A percentile compares a stretch with the other conserved stretches of the same genome.
Conservation (phyloP, 768 basidiomycete genomes). For the Leucosporidium creatinivorum region DNA sequence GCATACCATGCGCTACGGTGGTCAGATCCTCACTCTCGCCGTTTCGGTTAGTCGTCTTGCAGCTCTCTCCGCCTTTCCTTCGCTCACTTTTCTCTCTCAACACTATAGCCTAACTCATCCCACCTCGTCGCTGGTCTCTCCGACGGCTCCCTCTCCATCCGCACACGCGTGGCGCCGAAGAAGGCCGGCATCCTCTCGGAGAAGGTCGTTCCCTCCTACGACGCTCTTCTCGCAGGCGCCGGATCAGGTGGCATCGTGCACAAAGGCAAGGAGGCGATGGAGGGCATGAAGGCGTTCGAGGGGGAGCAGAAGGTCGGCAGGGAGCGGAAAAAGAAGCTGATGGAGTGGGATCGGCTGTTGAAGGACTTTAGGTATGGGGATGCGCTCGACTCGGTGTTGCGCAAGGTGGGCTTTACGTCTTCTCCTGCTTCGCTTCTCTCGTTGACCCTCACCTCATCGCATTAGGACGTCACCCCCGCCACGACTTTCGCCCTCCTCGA, state of each 20-base stretch:
- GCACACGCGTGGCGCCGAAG: conserved; percentile 53
- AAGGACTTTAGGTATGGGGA: conserved; percentile 92
- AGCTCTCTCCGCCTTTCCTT: background rate
- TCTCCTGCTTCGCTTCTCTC: background rate
- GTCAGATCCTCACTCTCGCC: conserved; percentile 79
- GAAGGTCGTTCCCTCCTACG: conserved; percentile 29
- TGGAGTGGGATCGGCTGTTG: conserved; percentile 79
- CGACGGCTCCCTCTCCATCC: conserved; percentile 95
- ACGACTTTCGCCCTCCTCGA: conserved; percentile 84
- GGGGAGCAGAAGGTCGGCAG: conserved; percentile 74
- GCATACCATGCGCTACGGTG: conserved; percentile 97
- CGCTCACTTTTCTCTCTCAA: background rate
- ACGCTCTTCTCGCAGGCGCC: conserved; percentile 30
- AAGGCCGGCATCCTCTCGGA: conserved; percentile 40
- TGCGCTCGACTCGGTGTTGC: conserved; percentile 82
- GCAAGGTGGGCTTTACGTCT: conserved; percentile 51
- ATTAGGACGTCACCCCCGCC: conserved; percentile 69
- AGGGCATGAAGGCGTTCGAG: conserved; percentile 27
- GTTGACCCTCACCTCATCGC: background rate
- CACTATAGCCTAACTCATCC: conserved; percentile 78
- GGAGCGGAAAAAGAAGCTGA: conserved; percentile 60
- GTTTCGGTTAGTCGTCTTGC: conserved; percentile 61
- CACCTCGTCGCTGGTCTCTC: conserved; percentile 97
- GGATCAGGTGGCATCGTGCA: conserved; percentile 25
- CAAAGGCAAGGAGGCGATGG: conserved; percentile 24